Evolutionary conservation across 345 rosid genomes (phyloP).

Genomic region (Brassica incana): DNA sequence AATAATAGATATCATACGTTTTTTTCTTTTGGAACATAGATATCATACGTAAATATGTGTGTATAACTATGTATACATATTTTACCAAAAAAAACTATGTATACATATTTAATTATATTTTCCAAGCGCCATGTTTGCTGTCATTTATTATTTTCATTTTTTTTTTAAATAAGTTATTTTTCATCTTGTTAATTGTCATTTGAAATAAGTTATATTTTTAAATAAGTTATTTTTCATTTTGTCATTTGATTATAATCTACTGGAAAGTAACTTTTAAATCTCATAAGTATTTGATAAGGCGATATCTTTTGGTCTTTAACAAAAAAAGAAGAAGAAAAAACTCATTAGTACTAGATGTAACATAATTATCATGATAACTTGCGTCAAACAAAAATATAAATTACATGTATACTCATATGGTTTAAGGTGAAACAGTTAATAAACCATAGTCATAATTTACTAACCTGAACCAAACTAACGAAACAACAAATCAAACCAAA

Average conservation of each 20-base stretch:
- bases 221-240: background rate
- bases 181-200: background rate
- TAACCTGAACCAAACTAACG: background rate
- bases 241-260: background rate
- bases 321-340: no score
- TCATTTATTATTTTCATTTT: no score
- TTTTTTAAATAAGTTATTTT: no score
- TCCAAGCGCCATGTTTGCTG: background rate
- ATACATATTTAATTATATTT: background rate
- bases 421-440: background rate
- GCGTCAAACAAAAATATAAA: background rate
- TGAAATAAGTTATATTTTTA: no score
- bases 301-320: no score
- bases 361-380: background rate
- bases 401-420: background rate
- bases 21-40: background rate
- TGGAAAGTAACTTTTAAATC: background rate
- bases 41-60: background rate
- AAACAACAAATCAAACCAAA: slow-evolving; percentile 1
- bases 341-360: background rate
- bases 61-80: background rate
- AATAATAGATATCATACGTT: background rate
- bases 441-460: background rate
- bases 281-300: no score
- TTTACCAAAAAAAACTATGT: background rate